Base-by-base conservation (phyloP, 108 stramenopile species). In the Parietichytrium sp. region DNA sequence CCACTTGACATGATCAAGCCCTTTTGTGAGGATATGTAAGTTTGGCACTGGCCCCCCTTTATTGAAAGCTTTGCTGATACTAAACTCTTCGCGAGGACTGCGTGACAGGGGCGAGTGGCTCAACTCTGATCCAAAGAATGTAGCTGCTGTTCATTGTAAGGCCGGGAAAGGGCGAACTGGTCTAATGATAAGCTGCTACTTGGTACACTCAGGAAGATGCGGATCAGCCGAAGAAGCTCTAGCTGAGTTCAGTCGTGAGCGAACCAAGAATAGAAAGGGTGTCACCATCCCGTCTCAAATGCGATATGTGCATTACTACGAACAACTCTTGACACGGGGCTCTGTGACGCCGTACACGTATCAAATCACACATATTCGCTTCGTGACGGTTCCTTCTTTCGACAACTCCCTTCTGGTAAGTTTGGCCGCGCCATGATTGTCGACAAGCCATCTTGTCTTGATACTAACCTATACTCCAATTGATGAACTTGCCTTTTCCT, bases 141-240 rank as follows among this genome's bases (percentile, higher is more conserved):
- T 91, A 1, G 89, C 87, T 2, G 82, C 84, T 7, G 61, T 91
- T 38, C 90, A 91, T 78, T 91, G 90, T 87, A 91, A 91, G 86
- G 90, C 90, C 20, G 90, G 90, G 47, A 91, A 91, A 83, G 90
- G 90, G 4, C 82, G 90, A 54, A 87, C 90, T 26, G 90, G 90
- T 12, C 42, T 86, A 49, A 85, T 91, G 85, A 55, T 85, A 31
- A 42, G 84, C 30, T 85, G 84, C 49, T 88, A 84, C 54, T 47
- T 90, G 54, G 47, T 90, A 23, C 85, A 79, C 20, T 82, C 47
- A 15, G 82, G 82, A 6, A 12, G 47, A 3, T 82, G 30, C 61
- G 50, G 29, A 7, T 23, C 48, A 18, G 80, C 83, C 2, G 83
- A 82, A 45, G 86, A 83, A 7, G 83, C 86, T 10, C 83, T 86